Evolutionary conservation across 352 stramenopile species (phyloP).

Genomic region (Pythium vanterpoolii): DNA sequence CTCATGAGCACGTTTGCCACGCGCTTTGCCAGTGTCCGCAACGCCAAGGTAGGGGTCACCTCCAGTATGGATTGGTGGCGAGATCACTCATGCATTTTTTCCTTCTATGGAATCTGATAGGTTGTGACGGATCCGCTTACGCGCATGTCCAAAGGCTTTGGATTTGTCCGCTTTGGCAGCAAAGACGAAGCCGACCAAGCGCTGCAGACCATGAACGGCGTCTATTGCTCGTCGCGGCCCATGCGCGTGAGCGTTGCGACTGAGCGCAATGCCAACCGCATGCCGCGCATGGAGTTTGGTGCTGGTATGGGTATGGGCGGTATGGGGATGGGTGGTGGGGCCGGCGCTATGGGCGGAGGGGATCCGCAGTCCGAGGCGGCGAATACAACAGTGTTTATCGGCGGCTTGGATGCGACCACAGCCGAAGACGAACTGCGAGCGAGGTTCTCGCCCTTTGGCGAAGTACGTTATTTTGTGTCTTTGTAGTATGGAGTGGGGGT

Average conservation of each 20-base stretch:
- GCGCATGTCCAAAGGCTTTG: constrained; percentile 90
- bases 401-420: constrained; percentile 74
- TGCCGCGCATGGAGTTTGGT: constrained; percentile 15
- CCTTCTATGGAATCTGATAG: constrained; percentile 14
- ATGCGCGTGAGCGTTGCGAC: constrained; percentile 91
- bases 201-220: constrained; percentile 89
- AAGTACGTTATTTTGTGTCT: constrained; percentile 36
- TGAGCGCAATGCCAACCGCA: constrained; percentile 48
- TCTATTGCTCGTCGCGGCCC: constrained; percentile 81
- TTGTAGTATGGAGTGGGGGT: background rate
- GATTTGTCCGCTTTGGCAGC: constrained; percentile 88
- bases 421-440: constrained; percentile 84
- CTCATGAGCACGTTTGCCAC: constrained; percentile 81
- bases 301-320: too few species aligned
- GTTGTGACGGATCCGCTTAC: constrained; percentile 89
- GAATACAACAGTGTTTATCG: constrained; percentile 92
- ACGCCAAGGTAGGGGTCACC: constrained; percentile 54
- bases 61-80: background rate
- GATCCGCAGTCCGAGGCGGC: constrained; percentile 32
- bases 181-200: constrained; percentile 87
- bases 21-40: constrained; percentile 78
- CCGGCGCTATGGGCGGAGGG: constrained; percentile 29
- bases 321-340: constrained; percentile 2
- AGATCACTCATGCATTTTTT: background rate
- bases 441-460: constrained; percentile 75